Conservation (phyloP, 1,284 basidiomycete species). For the Pyrrhoderma lamaoense region DNA sequence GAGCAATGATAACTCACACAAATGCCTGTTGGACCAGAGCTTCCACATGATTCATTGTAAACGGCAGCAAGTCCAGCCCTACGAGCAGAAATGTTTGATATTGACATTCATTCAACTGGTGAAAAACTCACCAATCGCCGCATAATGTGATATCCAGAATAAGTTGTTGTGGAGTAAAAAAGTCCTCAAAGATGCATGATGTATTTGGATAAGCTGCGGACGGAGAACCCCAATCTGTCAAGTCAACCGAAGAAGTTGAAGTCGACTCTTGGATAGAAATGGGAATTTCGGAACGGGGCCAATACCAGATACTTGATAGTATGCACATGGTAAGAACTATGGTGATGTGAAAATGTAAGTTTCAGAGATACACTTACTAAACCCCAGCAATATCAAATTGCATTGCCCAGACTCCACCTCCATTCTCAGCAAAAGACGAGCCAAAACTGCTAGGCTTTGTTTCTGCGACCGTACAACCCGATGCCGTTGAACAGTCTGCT, state of each 20-base stretch:
- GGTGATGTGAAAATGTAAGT: constrained; percentile 21
- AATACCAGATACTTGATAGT: constrained; percentile 65
- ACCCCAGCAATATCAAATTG: constrained; percentile 58
- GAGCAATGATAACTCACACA: constrained; percentile 17
- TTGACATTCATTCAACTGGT: background rate
- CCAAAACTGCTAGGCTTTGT: constrained; percentile 53
- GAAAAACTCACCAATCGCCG: constrained; percentile 36
- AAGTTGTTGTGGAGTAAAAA: constrained; percentile 46
- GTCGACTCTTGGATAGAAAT: constrained; percentile 32
- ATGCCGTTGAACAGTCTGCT: constrained; percentile 41
- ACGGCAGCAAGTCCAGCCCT: constrained; percentile 20
- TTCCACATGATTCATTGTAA: constrained; percentile 20
- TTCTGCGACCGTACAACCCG: constrained; percentile 61
- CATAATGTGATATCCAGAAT: constrained; percentile 55
- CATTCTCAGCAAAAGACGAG: constrained; percentile 48
- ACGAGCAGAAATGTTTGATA: background rate
- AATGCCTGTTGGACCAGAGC: constrained; percentile 18
- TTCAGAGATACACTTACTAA: constrained; percentile 37
- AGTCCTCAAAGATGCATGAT: constrained; percentile 39
- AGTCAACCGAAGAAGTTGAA: constrained; percentile 40
- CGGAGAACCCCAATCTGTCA: constrained; percentile 45
- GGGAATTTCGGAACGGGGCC: constrained; percentile 38
- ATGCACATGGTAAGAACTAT: constrained; percentile 13
- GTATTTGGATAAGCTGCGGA: constrained; percentile 42
- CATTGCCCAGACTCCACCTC: constrained; percentile 68